Evolutionary conservation across 257 asterid species (phyloP).

Genomic region (Lithospermum erythrorhizon): DNA sequence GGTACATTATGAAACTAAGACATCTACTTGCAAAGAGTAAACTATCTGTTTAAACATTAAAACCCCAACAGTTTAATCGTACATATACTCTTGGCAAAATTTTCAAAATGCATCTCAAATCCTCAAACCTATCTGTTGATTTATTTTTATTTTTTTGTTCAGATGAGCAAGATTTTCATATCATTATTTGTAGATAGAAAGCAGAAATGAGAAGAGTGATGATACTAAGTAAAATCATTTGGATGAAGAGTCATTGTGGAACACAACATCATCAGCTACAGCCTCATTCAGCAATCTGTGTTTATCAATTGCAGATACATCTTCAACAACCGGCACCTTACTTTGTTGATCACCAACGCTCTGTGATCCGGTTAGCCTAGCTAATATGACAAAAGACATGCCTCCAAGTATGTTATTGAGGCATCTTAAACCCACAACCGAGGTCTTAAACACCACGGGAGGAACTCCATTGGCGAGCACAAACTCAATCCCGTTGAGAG

Average conservation of each 20-base stretch:
- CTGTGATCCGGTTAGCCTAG: conserved; percentile 82
- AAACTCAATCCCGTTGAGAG: conserved; percentile 70
- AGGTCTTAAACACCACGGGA: conserved; percentile 51
- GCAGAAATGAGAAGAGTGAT: neutral
- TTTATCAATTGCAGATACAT: neutral
- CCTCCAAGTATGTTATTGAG: conserved; percentile 81
- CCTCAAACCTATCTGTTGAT: no score
- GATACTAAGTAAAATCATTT: neutral
- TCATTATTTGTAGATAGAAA: no score
- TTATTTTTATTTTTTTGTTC: no score
- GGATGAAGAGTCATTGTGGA: neutral
- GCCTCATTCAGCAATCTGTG: neutral
- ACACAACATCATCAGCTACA: neutral
- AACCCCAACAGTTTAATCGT: no score
- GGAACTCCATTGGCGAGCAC: conserved; percentile 53
- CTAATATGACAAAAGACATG: conserved; percentile 69
- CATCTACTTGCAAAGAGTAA: no score
- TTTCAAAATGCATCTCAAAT: no score
- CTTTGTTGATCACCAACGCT: conserved; percentile 2
- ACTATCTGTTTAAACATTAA: no score
- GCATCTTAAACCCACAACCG: conserved; percentile 70
- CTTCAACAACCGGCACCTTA: neutral
- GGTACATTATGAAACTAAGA: no score
- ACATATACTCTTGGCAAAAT: no score
- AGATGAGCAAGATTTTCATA: no score